Conservation (phyloP, 306 rosid species). For the Canavalia gladiata region DNA sequence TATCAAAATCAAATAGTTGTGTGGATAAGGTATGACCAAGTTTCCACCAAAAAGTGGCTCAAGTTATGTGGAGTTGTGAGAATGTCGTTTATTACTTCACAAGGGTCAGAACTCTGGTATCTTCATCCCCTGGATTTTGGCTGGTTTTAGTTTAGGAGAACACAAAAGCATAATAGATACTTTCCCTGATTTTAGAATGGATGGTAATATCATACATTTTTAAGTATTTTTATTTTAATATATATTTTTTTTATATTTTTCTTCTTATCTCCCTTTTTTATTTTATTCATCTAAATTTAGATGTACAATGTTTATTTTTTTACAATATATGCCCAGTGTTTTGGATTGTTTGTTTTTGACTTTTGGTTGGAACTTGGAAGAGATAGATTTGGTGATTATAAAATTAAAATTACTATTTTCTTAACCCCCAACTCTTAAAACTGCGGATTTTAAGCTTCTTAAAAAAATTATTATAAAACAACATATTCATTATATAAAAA, state of each 20-base stretch:
- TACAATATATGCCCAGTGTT: no score
- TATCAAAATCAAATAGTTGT: slow-evolving; percentile 54
- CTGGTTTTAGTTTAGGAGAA: neutral
- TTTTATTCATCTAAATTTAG: no score
- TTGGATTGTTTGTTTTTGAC: neutral
- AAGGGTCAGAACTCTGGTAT: neutral
- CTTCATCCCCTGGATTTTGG: slow-evolving; percentile 31
- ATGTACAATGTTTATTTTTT: no score
- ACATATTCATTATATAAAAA: no score
- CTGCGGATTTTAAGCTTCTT: no score
- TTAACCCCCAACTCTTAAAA: no score
- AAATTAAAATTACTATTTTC: neutral
- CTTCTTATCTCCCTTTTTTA: no score
- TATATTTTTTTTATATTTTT: no score
- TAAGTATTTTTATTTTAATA: no score
- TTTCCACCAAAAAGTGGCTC: slow-evolving; percentile 47
- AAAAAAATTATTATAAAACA: no score
- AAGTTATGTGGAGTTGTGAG: slow-evolving; percentile 9
- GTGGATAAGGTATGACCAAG: slow-evolving; percentile 82
- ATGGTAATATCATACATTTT: no score
- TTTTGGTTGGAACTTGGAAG: neutral
- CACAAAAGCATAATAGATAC: neutral
- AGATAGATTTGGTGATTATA: neutral
- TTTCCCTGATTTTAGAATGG: no score
- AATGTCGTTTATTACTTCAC: slow-evolving; percentile 31